phyloP scores from a whole-genome alignment of 1,284 basidiomycete genomes.

The Trichosporon sp. region DNA sequence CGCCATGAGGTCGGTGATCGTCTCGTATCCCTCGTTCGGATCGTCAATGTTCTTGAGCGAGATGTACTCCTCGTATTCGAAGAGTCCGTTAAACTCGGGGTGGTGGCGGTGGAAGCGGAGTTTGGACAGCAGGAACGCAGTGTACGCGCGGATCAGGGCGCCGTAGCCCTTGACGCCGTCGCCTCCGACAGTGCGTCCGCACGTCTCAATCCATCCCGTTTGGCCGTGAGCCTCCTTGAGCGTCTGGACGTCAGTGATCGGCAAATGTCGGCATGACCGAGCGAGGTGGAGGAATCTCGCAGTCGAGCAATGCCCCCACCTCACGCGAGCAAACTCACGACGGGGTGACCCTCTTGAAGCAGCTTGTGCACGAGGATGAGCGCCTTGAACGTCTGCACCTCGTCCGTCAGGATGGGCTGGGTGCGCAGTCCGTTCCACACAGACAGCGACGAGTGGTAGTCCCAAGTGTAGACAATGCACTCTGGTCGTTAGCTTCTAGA shows the following conservation, averaged over 20 bases:
- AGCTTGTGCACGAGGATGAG: conserved; percentile 95
- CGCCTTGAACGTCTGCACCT: conserved; percentile 94
- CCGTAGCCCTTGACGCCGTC: conserved; percentile 85
- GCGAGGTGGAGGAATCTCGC: neutral
- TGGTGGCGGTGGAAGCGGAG: conserved; percentile 89
- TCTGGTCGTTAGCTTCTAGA: conserved; percentile 61
- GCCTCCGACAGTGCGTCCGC: conserved; percentile 78
- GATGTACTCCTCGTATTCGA: conserved; percentile 96
- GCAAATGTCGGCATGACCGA: neutral
- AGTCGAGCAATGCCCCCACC: neutral
- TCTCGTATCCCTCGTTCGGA: conserved; percentile 97
- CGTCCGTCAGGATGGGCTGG: conserved; percentile 90
- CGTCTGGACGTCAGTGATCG: conserved; percentile 62
- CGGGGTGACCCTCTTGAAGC: conserved; percentile 89
- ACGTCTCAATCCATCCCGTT: conserved; percentile 94
- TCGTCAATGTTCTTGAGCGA: conserved; percentile 94
- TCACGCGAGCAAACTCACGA: conserved; percentile 62
- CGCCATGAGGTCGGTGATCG: conserved; percentile 91
- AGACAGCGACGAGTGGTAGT: conserved; percentile 93
- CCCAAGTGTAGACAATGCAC: conserved; percentile 97
- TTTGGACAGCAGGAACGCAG: conserved; percentile 91
- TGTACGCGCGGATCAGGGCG: conserved; percentile 87
- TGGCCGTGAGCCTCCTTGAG: conserved; percentile 95
- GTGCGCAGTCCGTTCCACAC: conserved; percentile 95
- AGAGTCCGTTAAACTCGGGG: conserved; percentile 92